Evolutionary conservation across 2,329 filamentous ascomycete species (phyloP), one percentile per base, ranked within the genome.

Genomic region (Tetracladium maxilliforme): DNA sequence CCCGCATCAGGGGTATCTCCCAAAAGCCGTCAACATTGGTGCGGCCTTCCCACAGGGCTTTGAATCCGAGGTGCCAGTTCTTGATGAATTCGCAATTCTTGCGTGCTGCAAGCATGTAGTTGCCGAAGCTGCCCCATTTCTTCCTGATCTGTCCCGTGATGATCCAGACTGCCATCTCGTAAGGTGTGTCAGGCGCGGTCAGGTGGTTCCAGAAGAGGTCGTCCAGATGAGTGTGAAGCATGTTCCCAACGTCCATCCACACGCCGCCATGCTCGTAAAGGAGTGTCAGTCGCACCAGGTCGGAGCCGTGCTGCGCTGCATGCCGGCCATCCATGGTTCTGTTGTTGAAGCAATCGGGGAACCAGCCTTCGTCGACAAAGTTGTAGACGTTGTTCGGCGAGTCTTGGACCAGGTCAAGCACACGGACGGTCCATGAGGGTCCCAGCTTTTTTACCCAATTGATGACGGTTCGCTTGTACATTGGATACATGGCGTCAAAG

Each of bases 201-300:
- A 61, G 42, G 6, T 40, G 30, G 6, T 49, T 38, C 55, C 56
- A 58, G 40, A 52, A 59, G 2, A 59, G 46, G 3, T 44, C 40
- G 9, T 60, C 54, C 1, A 60, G 31, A 18, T 49, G 39, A 1
- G 47, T 44, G 23, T 59, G 46, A 1, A 60, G 36, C 11, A 56
- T 49, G 5, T 49, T 51, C 2, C 53, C 51, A 1, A 48, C 50
- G 9, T 61, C 56, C 25, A 59, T 47, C 44, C 49, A 60, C 3
- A 54, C 42, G 1, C 56, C 56, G 0, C 55, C 57, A 16, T 58
- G 43, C 6, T 48, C 35, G 26, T 45, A 52, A 3, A 61, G 28
- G 4, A 54, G 36, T 1, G 54, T 45, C 0, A 58, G 43, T 1
- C 61, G 52, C 6, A 64, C 40, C 1, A 65, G 43, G 25, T 66